Conservation (phyloP, 2,329 filamentous ascomycete genomes). For the Trichophyton schoenleinii region DNA sequence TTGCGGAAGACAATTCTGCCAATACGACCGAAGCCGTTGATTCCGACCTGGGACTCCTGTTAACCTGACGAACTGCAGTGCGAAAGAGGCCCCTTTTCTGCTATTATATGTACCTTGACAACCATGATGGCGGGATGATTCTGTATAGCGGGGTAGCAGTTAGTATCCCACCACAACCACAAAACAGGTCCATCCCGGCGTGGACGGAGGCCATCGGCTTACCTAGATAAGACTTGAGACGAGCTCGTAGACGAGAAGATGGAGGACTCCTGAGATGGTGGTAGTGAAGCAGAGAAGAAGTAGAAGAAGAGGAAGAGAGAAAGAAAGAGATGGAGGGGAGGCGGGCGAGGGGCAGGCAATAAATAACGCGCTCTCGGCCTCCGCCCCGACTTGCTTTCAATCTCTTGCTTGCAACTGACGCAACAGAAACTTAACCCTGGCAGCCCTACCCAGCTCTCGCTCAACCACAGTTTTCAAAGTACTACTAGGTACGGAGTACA, state of each 20-base stretch:
- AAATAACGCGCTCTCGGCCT: constrained; percentile 7
- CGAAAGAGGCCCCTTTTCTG: not conserved
- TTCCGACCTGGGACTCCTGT: constrained; percentile 59
- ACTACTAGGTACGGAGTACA: too few species aligned
- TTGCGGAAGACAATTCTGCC: constrained; percentile 99
- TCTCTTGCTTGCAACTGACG: not conserved
- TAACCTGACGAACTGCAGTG: not conserved
- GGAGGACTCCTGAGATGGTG: not conserved
- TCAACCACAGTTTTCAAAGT: not conserved
- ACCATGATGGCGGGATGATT: constrained; percentile 13
- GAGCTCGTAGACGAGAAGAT: not conserved
- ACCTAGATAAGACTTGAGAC: not conserved
- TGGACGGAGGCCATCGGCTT: not conserved
- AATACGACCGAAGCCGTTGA: constrained; percentile 99
- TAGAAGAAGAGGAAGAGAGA: not conserved
- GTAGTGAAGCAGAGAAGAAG: not conserved
- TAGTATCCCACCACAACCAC: not conserved
- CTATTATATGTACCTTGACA: constrained; percentile 12
- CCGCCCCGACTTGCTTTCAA: not conserved
- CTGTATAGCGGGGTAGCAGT: constrained; percentile 6
- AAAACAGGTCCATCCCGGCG: not conserved
- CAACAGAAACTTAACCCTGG: constrained; percentile 4
- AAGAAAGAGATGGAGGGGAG: constrained; percentile 4
- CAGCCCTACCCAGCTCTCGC: not conserved
- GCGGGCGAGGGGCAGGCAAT: constrained; percentile 11